Percentiles rank a stretch among this genome's conserved stretches.
These are phyloP conservation scores for Rhynchospora pubera DNA, from an alignment of 176 grass and related monocot genomes.

Conservation along the genomic window DNA sequence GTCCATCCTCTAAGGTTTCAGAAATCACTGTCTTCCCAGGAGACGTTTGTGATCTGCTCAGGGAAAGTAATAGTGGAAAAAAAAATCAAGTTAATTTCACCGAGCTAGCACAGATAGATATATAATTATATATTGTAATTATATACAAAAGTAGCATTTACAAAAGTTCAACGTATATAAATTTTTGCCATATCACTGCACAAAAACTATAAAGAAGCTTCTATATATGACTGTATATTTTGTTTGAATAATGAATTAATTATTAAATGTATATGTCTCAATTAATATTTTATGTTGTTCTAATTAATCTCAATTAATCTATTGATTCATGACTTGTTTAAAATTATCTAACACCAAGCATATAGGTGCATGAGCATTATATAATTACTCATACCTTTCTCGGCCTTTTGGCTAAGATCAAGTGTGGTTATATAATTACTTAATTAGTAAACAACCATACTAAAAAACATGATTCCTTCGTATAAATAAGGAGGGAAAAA, in stretches of 20 bases:
- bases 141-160: background rate
- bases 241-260: background rate
- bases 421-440: constrained; percentile 5
- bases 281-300: background rate
- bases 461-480: background rate
- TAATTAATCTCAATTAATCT: background rate
- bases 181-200: too few species aligned
- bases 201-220: background rate
- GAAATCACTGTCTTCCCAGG: constrained; percentile 4
- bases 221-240: background rate
- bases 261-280: background rate
- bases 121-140: background rate
- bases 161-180: background rate
- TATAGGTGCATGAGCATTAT: background rate
- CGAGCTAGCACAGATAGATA: background rate
- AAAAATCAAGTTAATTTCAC: background rate
- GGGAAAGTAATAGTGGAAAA: background rate
- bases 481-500: background rate
- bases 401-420: constrained; percentile 59
- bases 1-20: constrained; percentile 37
- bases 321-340: background rate
- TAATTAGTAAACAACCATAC: background rate
- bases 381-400: constrained; percentile 50
- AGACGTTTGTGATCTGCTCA: constrained; percentile 32
- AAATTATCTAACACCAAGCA: background rate